These are phyloP conservation scores for Cercis canadensis DNA, from an alignment of 306 rosid genomes.

Conservation along the genomic window DNA sequence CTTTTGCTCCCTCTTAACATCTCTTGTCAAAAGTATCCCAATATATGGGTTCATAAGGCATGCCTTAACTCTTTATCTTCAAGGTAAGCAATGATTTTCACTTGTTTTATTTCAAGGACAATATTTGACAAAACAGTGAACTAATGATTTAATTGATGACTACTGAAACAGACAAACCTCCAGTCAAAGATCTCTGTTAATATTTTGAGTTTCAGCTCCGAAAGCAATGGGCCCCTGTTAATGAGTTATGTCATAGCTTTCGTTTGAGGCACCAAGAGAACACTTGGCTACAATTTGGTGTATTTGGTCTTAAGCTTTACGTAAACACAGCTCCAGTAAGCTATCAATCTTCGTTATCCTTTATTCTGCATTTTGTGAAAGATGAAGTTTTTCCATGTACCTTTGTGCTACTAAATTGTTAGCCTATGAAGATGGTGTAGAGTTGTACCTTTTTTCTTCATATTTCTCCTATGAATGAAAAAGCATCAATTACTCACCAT, in stretches of 20 bases:
- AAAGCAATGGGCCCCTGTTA: conserved; percentile 91
- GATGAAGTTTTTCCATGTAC: too few relatives aligned
- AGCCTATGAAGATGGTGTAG: too few relatives aligned
- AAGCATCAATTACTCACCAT: too few relatives aligned
- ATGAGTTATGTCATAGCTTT: conserved; percentile 81
- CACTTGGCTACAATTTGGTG: conserved; percentile 72
- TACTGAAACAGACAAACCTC: conserved; percentile 76
- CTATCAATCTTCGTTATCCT: not conserved
- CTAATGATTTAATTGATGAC: conserved; percentile 4
- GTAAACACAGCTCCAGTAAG: conserved; percentile 77
- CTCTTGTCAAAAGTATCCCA: conserved; percentile 70
- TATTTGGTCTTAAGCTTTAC: conserved; percentile 82
- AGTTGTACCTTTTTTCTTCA: too few relatives aligned
- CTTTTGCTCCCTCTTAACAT: conserved; percentile 77
- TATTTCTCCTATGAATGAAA: too few relatives aligned
- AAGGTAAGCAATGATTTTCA: conserved; percentile 52
- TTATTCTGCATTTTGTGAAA: not conserved
- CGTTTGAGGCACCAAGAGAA: conserved; percentile 67
- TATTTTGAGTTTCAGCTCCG: conserved; percentile 92
- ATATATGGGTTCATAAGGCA: conserved; percentile 85
- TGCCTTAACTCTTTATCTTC: conserved; percentile 86
- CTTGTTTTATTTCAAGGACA: conserved; percentile 24
- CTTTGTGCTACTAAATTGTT: too few relatives aligned
- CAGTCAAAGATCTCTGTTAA: conserved; percentile 79
- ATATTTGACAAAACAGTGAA: not conserved